Conservation (phyloP, 495 filamentous ascomycete species). For the Opeltia flavorubescens region DNA sequence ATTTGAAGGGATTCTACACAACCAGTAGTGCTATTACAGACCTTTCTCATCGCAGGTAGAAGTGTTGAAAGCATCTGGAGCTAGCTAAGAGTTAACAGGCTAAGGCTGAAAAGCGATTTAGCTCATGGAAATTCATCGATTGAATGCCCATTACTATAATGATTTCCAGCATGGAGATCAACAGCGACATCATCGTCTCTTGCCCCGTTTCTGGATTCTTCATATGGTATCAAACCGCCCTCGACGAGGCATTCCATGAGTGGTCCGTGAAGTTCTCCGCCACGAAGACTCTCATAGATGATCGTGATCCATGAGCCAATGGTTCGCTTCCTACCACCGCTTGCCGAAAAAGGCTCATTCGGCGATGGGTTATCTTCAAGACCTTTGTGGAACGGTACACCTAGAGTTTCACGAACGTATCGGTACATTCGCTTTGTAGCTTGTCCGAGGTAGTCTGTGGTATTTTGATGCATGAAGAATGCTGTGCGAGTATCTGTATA, state of each 20-base stretch:
- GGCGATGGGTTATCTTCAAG: background rate
- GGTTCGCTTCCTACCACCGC: background rate
- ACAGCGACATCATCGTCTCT: too few species aligned
- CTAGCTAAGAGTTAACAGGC: too few species aligned
- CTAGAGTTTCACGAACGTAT: constrained; percentile 26
- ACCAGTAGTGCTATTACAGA: too few species aligned
- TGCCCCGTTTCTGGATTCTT: too few species aligned
- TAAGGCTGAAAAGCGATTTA: too few species aligned
- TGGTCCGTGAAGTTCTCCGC: background rate
- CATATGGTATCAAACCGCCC: background rate
- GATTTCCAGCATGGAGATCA: too few species aligned
- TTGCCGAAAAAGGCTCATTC: background rate
- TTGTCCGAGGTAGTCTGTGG: background rate
- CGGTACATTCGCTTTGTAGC: constrained; percentile 20
- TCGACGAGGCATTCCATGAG: constrained; percentile 4
- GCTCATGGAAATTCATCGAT: too few species aligned
- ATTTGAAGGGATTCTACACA: too few species aligned
- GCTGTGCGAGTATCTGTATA: background rate
- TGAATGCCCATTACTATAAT: too few species aligned
- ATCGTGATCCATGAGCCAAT: constrained; percentile 3
- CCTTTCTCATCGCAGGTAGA: too few species aligned
- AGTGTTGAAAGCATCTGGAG: too few species aligned
- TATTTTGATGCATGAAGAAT: constrained; percentile 1
- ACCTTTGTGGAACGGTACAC: constrained; percentile 23
- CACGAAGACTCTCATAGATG: constrained; percentile 3